Base-by-base conservation (phyloP, 2,329 filamentous ascomycete species). In the Aspergillus ochraceus region DNA sequence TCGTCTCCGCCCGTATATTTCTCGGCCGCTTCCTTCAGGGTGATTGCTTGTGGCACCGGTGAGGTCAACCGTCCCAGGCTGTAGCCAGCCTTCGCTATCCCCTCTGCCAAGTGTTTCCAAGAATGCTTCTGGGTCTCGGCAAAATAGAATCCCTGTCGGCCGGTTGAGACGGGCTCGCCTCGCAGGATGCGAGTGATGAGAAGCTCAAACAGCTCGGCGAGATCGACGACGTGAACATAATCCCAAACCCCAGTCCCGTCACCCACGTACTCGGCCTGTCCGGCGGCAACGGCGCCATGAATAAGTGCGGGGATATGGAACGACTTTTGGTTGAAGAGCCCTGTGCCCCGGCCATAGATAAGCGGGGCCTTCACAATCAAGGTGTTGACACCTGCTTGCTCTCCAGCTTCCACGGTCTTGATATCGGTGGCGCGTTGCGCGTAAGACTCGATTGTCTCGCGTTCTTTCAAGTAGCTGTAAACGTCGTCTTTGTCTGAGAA, bases 401-500 rank as follows among this genome's bases (percentile, higher is more conserved):
- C 61, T 1, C 79, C 79, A 0, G 68, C 66, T 6, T 79, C 72
- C 1, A 82, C 64, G 12, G 82, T 77, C 3, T 70, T 68, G 6
- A 84, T 62, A 58, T 83, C 80, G 2, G 78, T 75, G 0, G 75
- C 77, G 12, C 82, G 78, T 63, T 82, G 81, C 1, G 65, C 61
- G 58, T 82, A 82, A 0, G 70, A 60, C 20, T 77, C 70, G 0
- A 64, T 42, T 0, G 61, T 67, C 50, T 84, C 76, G 22, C 74
- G 74, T 6, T 64, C 60, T 32, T 71, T 71, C 61, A 79, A 72
- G 55, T 78, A 79, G 8, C 60, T 69, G 60, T 80, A 83, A 20
- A 84, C 71, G 53, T 82, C 73, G 9, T 81, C 76, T 4, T 75
- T 68, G 64, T 83, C 80, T 49, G 77, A 76, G 59, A 82, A 77